phyloP scores from a whole-genome alignment of 768 basidiomycete genomes.

The Dioszegia hungarica region DNA sequence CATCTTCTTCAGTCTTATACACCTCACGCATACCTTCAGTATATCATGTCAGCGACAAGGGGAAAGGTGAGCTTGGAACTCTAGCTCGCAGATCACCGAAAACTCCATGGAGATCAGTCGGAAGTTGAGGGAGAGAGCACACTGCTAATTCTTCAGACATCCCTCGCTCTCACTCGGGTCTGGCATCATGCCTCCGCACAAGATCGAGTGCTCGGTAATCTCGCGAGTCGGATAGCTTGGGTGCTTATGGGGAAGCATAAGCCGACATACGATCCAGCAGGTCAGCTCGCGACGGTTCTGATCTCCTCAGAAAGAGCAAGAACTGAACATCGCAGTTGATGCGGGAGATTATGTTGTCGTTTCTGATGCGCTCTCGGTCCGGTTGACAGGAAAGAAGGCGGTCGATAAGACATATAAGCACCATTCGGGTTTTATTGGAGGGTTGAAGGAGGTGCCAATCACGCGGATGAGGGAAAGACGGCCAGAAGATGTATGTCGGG shows the following conservation, averaged over 20 bases:
- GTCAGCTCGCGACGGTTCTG: slow-evolving; percentile 50
- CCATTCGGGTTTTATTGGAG: slow-evolving; percentile 89
- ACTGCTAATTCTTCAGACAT: slow-evolving; percentile 59
- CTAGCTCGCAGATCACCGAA: too few species aligned
- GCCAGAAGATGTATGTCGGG: slow-evolving; percentile 72
- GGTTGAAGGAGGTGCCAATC: slow-evolving; percentile 85
- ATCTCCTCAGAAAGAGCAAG: not conserved
- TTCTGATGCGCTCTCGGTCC: slow-evolving; percentile 75
- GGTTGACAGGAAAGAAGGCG: slow-evolving; percentile 82
- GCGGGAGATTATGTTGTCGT: slow-evolving; percentile 98
- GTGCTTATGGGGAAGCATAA: slow-evolving; percentile 99
- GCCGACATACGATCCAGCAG: slow-evolving; percentile 86
- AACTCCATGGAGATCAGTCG: not conserved
- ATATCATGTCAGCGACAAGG: slow-evolving; percentile 4
- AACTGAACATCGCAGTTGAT: slow-evolving; percentile 60
- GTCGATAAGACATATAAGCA: slow-evolving; percentile 81
- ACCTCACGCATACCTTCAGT: not conserved
- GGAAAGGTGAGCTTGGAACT: slow-evolving; percentile 1
- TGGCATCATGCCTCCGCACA: slow-evolving; percentile 95
- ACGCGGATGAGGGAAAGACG: slow-evolving; percentile 73
- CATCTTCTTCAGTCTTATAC: not conserved
- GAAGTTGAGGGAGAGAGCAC: not conserved
- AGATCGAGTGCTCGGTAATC: slow-evolving; percentile 85
- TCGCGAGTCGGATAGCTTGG: slow-evolving; percentile 87
- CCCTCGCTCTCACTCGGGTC: slow-evolving; percentile 84